A percentile compares a stretch with the other conserved stretches of the same genome.
Evolutionary conservation across 768 basidiomycete species (phyloP).

Genomic region (Auricularia heimuer): DNA sequence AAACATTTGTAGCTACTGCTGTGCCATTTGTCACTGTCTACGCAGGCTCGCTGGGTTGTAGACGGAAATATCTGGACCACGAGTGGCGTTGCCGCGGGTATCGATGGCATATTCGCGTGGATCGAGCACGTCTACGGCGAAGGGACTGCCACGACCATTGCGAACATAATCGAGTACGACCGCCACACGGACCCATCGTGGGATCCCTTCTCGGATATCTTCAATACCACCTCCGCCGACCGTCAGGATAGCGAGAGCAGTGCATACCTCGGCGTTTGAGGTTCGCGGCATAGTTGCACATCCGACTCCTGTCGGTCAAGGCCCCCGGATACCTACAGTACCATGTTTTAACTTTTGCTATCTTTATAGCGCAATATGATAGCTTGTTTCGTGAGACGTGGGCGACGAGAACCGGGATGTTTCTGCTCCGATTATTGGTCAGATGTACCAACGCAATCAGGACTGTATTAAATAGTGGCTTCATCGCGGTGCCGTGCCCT

Average conservation of each 20-base stretch:
- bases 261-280: too few relatives aligned
- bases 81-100: conserved; percentile 6
- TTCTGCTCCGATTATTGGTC: background rate
- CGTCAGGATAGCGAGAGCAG: too few relatives aligned
- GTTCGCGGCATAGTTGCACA: too few relatives aligned
- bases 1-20: background rate
- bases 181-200: conserved; percentile 6
- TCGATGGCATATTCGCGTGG: background rate
- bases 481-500: background rate
- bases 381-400: too few relatives aligned
- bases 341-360: too few relatives aligned
- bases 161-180: conserved; percentile 6
- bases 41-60: conserved; percentile 9
- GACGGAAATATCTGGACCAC: conserved; percentile 12
- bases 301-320: too few relatives aligned
- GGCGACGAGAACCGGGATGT: background rate
- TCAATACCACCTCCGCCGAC: too few relatives aligned
- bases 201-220: conserved; percentile 6
- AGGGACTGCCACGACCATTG: background rate
- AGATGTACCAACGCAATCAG: background rate
- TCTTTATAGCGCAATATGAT: too few relatives aligned
- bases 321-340: too few relatives aligned
- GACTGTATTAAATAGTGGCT: too few relatives aligned
- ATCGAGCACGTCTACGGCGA: background rate
- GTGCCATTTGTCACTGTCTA: background rate